Base-by-base conservation (phyloP, 2,329 filamentous ascomycete species). In the Fusarium subglutinans region DNA sequence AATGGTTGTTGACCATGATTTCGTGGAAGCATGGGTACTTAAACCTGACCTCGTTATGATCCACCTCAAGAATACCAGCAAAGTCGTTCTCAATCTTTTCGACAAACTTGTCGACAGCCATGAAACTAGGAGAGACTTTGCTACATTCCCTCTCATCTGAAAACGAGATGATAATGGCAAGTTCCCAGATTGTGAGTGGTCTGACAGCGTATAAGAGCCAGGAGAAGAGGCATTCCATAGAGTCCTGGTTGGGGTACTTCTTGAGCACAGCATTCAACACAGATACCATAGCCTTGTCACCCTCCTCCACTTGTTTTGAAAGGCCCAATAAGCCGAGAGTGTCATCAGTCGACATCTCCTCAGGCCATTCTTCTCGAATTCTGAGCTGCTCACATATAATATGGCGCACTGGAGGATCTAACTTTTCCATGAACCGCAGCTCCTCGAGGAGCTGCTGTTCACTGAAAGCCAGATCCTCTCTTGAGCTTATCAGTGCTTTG, bases 161-260 rank as follows among this genome's bases (percentile, higher is more conserved):
- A 4, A 68, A 60, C 5, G 41, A 60, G 6, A 44, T 9, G 0
- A 48, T 17, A n/a, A 41, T 60, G 1, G 61, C 54, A 3, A 68
- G 61, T 12, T 68, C 61, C 65, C 61, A 68, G 6, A 66, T 47
- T 1, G 53, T 54, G 14, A 68, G 65, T 15, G 53, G 61, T 28
- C 61, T 59, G 20, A 68, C 65, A 2, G 65, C 40, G 9, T 68
- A 60, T 6, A 68, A 14, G 6, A 68, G 53, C 65, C 61, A 68
- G 2, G 53, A 48, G 5, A 66, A 1, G 1, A 68, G 35, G 3
- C 41, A 37, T 6, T 35, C 33, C 1, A 68, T 28, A 3, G 44
- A 41, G 2, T 15, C 4, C 8, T 35, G 35, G 2, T 60, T 20
- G 13, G 47, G 14, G 9, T 38, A 22, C 1, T 18, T 28, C 11